Base-by-base conservation (phyloP, 495 filamentous ascomycete genomes). In the Peziza echinospora region DNA sequence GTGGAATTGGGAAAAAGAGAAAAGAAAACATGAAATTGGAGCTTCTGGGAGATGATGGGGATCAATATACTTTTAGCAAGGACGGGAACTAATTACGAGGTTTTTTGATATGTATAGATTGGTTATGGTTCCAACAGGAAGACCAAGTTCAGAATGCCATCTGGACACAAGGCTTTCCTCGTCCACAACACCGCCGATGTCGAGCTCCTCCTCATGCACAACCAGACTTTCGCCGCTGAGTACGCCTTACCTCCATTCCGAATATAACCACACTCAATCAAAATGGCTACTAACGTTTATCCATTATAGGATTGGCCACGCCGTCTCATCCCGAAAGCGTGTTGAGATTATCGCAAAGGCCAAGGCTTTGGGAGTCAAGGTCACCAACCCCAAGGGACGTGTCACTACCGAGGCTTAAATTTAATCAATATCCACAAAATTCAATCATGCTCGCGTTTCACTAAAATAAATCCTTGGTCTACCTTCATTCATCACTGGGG, bases 131-230 rank as follows among this genome's bases (percentile, higher is more conserved):
- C 76, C 68, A 94, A 97, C 78, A 89, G 79, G 76, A 96, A 93
- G 77, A 97, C 89, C 62, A 76, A 80, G 53, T 85, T 96, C 73
- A 77, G 94, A 75, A 93, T 86, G 78, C 91, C 89, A 63, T 92
- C 84, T 60, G 89, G 89, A 70, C 89, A 94, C 78, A 96, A 96
- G 75, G 85, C 89, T 49, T 97, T 97, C 78, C 78, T 96, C 63
- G 89, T 97, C 69, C 78, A 84, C 75, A 96, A 94, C 76, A 63
- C 77, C 66, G 69, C 75, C 62, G 91, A 96, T 61, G 79, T 97
- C 62, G 87, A 96, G 69, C 78, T 97, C 51, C 81, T 97, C 57
- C 75, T 97, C 51, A 97, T 97, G 89, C 91, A 97, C 79, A 96
- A 96, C 80, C 79, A 79, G 65, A 93, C 84, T 64, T 93, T 77